Conservation (phyloP, 78 protist genomes). For the Dictyostelium brefeldianum region DNA sequence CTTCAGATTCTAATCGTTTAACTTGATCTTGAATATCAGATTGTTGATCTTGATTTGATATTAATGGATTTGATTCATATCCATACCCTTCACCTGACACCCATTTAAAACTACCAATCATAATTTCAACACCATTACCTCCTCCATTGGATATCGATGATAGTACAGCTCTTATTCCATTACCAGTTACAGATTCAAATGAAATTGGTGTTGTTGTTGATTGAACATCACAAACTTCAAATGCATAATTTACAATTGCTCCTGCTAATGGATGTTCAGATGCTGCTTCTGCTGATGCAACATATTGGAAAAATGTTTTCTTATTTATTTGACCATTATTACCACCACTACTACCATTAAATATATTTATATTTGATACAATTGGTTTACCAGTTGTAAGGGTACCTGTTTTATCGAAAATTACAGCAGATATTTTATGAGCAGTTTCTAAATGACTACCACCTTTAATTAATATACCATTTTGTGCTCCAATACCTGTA, state of each 20-base stretch:
- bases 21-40: conserved; percentile 21
- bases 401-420: conserved; percentile 97
- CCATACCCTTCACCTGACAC: not conserved
- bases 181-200: conserved; percentile 69
- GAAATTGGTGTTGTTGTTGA: conserved; percentile 21
- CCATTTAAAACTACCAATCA: conserved; percentile 79
- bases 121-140: not conserved
- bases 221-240: conserved; percentile 39
- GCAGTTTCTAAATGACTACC: conserved; percentile 93
- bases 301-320: conserved; percentile 60
- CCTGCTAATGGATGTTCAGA: conserved; percentile 92
- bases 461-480: conserved; percentile 93
- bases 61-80: not conserved
- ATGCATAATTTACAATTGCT: conserved; percentile 84
- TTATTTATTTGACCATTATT: not conserved
- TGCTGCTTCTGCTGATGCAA: conserved; percentile 84
- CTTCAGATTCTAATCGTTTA: conserved; percentile 40
- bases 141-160: not conserved
- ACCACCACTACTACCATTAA: not conserved
- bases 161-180: conserved; percentile 50
- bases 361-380: conserved; percentile 45
- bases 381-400: conserved; percentile 92
- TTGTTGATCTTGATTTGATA: not conserved
- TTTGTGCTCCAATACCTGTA: conserved; percentile 92
- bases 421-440: conserved; percentile 60